phyloP scores from a whole-genome alignment of 176 grass and related monocot species.

The Avena eriantha region DNA sequence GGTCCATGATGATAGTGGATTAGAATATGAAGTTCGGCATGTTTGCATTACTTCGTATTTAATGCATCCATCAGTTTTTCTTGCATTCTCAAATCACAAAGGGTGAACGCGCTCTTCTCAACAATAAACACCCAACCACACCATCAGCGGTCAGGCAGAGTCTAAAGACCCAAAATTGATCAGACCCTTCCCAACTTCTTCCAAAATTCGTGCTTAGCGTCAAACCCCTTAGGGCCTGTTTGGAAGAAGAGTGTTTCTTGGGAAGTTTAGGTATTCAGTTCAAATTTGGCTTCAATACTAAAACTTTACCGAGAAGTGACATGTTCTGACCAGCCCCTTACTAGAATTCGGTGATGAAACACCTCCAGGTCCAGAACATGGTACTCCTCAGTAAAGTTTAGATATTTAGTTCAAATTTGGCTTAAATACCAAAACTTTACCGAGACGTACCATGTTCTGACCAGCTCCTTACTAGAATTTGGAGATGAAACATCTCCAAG shows the following conservation, averaged over 20 bases:
- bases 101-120: neutral
- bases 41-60: neutral
- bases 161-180: neutral
- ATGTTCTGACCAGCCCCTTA: neutral
- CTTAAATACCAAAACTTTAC: neutral
- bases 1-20: neutral
- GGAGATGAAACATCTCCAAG: neutral
- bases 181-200: neutral
- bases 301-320: neutral
- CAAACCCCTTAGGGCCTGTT: neutral
- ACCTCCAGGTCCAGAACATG: neutral
- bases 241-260: neutral
- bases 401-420: neutral
- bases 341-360: neutral
- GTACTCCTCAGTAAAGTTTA: neutral
- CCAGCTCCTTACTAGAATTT: constrained; percentile 3
- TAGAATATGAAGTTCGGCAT: neutral
- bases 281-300: neutral
- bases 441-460: neutral
- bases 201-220: neutral
- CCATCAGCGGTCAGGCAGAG: neutral
- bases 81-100: constrained; percentile 5
- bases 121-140: neutral
- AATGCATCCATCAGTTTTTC: neutral
- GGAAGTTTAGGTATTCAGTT: neutral